These are phyloP conservation scores for Xylaria sp. DNA, from an alignment of 2,329 filamentous ascomycete genomes.

Conservation along the genomic window DNA sequence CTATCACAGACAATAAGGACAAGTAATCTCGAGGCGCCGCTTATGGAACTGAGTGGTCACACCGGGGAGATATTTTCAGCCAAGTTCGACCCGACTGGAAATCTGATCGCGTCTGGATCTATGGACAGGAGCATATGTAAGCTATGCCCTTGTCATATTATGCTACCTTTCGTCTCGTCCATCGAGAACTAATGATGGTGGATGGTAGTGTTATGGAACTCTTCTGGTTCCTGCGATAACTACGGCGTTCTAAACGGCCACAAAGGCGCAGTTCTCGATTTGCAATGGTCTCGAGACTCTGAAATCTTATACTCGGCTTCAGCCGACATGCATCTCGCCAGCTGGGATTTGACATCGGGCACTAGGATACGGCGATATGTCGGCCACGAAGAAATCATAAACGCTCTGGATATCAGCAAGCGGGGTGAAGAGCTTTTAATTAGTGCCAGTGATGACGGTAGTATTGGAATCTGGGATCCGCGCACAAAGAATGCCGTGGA, in stretches of 20 bases:
- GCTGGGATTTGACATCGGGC: slow-evolving; percentile 95
- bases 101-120: slow-evolving; percentile 89
- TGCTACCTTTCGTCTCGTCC: neutral
- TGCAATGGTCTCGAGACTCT: slow-evolving; percentile 97
- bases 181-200: neutral
- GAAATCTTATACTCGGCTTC: slow-evolving; percentile 89
- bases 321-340: slow-evolving; percentile 90
- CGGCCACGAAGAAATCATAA: slow-evolving; percentile 96
- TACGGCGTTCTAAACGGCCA: slow-evolving; percentile 89
- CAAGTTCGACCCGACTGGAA: slow-evolving; percentile 86
- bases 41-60: slow-evolving; percentile 89
- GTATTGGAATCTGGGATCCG: slow-evolving; percentile 95
- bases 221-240: slow-evolving; percentile 91
- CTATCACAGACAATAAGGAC: slow-evolving; percentile 71
- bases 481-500: slow-evolving; percentile 86
- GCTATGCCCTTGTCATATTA: slow-evolving; percentile 40
- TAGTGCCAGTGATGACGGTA: slow-evolving; percentile 91
- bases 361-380: slow-evolving; percentile 88
- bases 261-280: slow-evolving; percentile 86
- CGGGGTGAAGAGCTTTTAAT: slow-evolving; percentile 89
- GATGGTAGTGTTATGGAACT: slow-evolving; percentile 83
- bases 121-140: slow-evolving; percentile 91
- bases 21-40: slow-evolving; percentile 82
- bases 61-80: slow-evolving; percentile 89
- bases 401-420: slow-evolving; percentile 84